Evolutionary conservation across 768 basidiomycete species (phyloP).

Genomic region (Phlegmacium glaucopus): DNA sequence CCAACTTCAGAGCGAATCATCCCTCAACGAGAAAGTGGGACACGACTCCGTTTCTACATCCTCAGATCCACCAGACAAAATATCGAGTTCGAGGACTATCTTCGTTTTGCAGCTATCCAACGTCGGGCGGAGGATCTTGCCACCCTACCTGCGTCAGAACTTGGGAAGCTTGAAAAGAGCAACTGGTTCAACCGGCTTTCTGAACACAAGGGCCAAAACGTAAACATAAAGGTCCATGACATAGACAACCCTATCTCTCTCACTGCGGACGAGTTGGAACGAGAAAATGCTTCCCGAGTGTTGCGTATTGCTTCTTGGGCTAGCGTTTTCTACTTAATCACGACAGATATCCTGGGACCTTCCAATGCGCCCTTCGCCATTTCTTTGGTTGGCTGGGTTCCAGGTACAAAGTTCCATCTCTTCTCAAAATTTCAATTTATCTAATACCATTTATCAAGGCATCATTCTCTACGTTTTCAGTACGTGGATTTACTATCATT

Average conservation of each 20-base stretch:
- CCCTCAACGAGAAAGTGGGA: background rate
- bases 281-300: conserved; percentile 39
- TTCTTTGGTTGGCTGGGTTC: conserved; percentile 59
- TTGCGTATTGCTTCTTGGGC: conserved; percentile 49
- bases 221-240: conserved; percentile 29
- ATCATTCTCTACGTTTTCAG: conserved; percentile 42
- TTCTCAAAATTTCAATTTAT: conserved; percentile 5
- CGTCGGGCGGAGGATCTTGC: conserved; percentile 24
- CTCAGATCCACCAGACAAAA: background rate
- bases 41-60: too few relatives aligned
- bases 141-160: background rate
- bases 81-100: conserved; percentile 33
- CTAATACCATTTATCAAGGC: conserved; percentile 17
- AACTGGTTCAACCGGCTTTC: conserved; percentile 24
- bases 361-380: conserved; percentile 59
- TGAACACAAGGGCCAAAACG: conserved; percentile 27
- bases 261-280: conserved; percentile 29
- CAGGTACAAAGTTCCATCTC: conserved; percentile 36
- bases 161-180: conserved; percentile 13
- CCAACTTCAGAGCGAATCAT: too few relatives aligned
- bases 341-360: conserved; percentile 61
- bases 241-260: conserved; percentile 11
- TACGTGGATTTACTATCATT: conserved; percentile 13
- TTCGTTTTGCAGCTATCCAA: conserved; percentile 35
- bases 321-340: conserved; percentile 52